Evolutionary conservation across 345 rosid genomes (phyloP), one percentile per base, ranked within the genome.

Genomic region (Salix koriyanagi): DNA sequence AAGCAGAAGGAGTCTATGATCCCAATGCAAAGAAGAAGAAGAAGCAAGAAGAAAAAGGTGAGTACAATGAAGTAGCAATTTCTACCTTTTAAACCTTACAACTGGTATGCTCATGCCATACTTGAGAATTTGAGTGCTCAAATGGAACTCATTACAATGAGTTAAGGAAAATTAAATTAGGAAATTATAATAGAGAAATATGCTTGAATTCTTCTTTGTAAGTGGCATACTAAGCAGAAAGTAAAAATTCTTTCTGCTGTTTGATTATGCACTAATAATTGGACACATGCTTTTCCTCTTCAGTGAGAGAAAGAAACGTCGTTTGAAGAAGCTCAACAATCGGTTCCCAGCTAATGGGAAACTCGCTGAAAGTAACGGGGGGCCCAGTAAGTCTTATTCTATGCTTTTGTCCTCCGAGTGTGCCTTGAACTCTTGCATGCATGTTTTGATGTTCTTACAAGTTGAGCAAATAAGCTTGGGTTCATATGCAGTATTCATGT

Each of bases 41-140:
- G 87, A 78, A 82, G 67, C 97, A 96, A 83, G 97, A 96, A 79
- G 98, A 94, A 36, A 94, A 91, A 89, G 94, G 98, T 92, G 68
- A 76, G 39, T 46, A 39, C 23, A 54, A 56, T 21, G 8, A n/a
- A 21, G 2, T 56, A 21, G 61, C 13, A 56, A 56, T 56, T 8
- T 56, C 11, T 56, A 21, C 61, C 9, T 56, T 21, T 5, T 36
- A 30, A 30, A 3, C 23, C 0, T 67, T 67, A 67, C 3, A 21
- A 56, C 26, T 56, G 61, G 61, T n/a, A 4, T 65, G 7, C 12
- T 64, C 1, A 56, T 42, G 7, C 21, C 52, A 18, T 26, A 62
- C 32, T 30, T 30, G 32, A 26, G 15, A 41, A 73, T 32, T 23
- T 41, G 62, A 18, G 9, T 5, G 28, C 46, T 30, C 25, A 30